Evolutionary conservation across 345 rosid genomes (phyloP).

Genomic region (Boechera divaricarpa): DNA sequence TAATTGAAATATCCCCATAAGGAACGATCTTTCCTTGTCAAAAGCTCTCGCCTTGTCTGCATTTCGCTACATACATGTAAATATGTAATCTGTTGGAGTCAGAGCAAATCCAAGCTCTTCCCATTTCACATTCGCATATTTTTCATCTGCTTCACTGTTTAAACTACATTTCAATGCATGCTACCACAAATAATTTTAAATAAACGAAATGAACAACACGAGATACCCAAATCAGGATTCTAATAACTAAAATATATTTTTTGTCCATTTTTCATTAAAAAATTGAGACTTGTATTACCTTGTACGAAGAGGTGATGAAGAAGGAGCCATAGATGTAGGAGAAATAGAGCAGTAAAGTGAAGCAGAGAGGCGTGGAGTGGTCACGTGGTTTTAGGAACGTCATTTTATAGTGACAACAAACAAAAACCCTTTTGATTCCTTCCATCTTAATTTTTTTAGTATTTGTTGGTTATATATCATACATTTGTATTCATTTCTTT

Average conservation of each 20-base stretch:
- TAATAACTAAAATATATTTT: too few relatives aligned
- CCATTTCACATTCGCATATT: conserved; percentile 48
- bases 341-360: not conserved
- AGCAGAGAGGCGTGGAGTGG: conserved; percentile 22
- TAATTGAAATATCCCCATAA: conserved; percentile 44
- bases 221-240: conserved; percentile 3
- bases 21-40: conserved; percentile 47
- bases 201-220: conserved; percentile 1
- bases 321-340: conserved; percentile 36
- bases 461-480: too few relatives aligned
- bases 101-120: conserved; percentile 47
- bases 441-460: not conserved
- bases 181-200: not conserved
- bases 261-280: too few relatives aligned
- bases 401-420: conserved; percentile 28
- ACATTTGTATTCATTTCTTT: too few relatives aligned
- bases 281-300: too few relatives aligned
- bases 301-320: conserved; percentile 29
- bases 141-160: conserved; percentile 37
- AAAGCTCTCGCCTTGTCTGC: conserved; percentile 45
- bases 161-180: conserved; percentile 9
- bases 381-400: conserved; percentile 26
- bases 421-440: conserved; percentile 31
- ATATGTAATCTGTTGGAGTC: conserved; percentile 39
- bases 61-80: conserved; percentile 46